Evolutionary conservation across 2,329 filamentous ascomycete genomes (phyloP).

Genomic region (Trichoderma brevicompactum): DNA sequence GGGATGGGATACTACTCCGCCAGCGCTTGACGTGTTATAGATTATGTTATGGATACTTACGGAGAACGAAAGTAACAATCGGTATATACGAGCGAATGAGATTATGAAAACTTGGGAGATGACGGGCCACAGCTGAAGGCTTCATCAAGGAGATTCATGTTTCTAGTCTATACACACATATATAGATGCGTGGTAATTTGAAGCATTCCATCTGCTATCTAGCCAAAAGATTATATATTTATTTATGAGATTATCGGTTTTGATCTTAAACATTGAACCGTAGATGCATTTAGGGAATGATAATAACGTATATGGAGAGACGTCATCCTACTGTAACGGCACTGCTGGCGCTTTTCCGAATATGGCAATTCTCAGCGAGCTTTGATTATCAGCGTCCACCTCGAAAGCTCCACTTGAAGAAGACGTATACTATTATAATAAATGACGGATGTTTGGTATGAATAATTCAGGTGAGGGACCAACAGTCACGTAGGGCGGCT

Average conservation of each 20-base stretch:
- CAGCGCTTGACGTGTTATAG: slow-evolving; percentile 10
- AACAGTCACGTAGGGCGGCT: not conserved
- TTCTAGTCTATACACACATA: not conserved
- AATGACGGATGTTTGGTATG: not conserved
- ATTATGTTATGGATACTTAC: not conserved
- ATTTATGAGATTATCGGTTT: not conserved
- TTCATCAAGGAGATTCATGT: not conserved
- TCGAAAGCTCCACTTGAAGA: not conserved
- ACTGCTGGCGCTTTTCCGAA: not conserved
- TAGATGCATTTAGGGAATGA: not conserved
- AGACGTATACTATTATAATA: not conserved
- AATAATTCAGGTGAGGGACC: not conserved
- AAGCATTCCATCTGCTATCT: not conserved
- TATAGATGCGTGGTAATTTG: not conserved
- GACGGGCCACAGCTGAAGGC: not conserved
- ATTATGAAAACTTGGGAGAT: not conserved
- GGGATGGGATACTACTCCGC: slow-evolving; percentile 17
- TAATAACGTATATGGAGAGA: not conserved
- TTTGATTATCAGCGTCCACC: not conserved
- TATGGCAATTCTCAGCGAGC: slow-evolving; percentile 3
- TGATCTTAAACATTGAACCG: not conserved
- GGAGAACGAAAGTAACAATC: not conserved
- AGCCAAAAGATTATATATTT: no score
- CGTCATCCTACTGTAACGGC: not conserved
- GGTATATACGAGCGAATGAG: not conserved